Conservation (phyloP, 139 green algal genomes). For the Raphidocelis subcapitata region DNA sequence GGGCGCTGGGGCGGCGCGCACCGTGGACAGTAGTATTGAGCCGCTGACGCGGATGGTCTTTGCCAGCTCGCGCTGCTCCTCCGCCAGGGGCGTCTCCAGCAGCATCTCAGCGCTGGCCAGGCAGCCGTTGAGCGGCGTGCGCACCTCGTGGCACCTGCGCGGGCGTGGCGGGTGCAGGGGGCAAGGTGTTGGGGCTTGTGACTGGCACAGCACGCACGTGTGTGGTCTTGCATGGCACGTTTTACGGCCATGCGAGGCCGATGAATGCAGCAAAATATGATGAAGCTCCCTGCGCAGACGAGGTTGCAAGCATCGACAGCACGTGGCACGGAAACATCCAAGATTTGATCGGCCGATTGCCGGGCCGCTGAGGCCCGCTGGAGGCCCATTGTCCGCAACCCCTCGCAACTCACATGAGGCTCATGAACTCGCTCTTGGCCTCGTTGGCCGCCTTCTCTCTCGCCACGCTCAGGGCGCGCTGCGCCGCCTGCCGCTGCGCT, state of each 20-base stretch:
- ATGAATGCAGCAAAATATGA: too few species aligned
- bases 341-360: too few species aligned
- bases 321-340: too few species aligned
- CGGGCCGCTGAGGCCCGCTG: too few species aligned
- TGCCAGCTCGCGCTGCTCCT: constrained; percentile 80
- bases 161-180: constrained; percentile 15
- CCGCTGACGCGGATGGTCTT: constrained; percentile 79
- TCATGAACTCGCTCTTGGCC: constrained; percentile 68
- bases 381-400: too few species aligned
- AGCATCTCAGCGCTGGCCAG: constrained; percentile 87
- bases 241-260: too few species aligned
- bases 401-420: constrained; percentile 20
- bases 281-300: too few species aligned
- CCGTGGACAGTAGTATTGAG: constrained; percentile 79
- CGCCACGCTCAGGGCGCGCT: constrained; percentile 60
- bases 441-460: constrained; percentile 78
- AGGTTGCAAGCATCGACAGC: too few species aligned
- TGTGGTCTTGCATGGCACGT: too few species aligned
- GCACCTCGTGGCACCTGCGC: constrained; percentile 59
- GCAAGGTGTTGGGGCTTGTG: background rate
- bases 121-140: constrained; percentile 87
- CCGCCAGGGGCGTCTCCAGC: constrained; percentile 64
- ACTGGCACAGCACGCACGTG: too few species aligned
- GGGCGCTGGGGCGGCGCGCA: too few species aligned
- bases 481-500: constrained; percentile 60